These are phyloP conservation scores for Trichoderma gamsii DNA, from an alignment of 495 filamentous ascomycete genomes.

Conservation along the genomic window DNA sequence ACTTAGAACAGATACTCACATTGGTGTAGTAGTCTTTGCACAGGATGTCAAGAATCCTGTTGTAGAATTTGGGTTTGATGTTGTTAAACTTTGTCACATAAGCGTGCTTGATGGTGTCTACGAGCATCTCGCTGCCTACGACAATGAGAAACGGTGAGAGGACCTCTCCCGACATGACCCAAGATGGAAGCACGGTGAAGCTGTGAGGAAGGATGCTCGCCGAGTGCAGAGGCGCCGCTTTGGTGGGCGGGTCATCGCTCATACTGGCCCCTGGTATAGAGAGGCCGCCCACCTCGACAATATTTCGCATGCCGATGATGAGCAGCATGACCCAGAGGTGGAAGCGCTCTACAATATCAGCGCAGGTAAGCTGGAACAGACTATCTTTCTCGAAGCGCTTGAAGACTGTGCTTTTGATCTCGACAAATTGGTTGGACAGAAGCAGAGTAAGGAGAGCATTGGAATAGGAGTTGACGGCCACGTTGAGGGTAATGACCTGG, in stretches of 20 bases:
- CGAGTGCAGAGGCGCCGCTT: constrained; percentile 38
- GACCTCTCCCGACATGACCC: constrained; percentile 69
- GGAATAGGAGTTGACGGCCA: constrained; percentile 97
- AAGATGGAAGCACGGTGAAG: constrained; percentile 83
- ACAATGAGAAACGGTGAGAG: constrained; percentile 88
- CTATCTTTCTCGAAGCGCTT: constrained; percentile 98
- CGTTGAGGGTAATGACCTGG: constrained; percentile 94
- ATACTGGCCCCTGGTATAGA: constrained; percentile 39
- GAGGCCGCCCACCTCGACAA: constrained; percentile 82
- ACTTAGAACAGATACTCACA: constrained; percentile 36
- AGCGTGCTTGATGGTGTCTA: constrained; percentile 95
- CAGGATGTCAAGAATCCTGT: constrained; percentile 81
- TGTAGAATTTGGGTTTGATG: constrained; percentile 81
- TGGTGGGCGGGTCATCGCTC: constrained; percentile 30
- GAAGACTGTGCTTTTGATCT: constrained; percentile 96
- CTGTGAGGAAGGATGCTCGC: constrained; percentile 70
- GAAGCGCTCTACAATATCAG: constrained; percentile 94
- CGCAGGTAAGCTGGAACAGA: constrained; percentile 91
- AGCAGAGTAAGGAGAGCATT: constrained; percentile 90
- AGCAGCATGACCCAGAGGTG: constrained; percentile 95
- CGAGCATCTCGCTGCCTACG: constrained; percentile 90
- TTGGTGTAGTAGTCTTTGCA: constrained; percentile 98
- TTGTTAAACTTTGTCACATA: constrained; percentile 99
- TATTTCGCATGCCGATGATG: constrained; percentile 91
- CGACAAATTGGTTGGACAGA: constrained; percentile 93